Conservation (phyloP, 306 rosid species). For the Adenanthera pavonina region DNA sequence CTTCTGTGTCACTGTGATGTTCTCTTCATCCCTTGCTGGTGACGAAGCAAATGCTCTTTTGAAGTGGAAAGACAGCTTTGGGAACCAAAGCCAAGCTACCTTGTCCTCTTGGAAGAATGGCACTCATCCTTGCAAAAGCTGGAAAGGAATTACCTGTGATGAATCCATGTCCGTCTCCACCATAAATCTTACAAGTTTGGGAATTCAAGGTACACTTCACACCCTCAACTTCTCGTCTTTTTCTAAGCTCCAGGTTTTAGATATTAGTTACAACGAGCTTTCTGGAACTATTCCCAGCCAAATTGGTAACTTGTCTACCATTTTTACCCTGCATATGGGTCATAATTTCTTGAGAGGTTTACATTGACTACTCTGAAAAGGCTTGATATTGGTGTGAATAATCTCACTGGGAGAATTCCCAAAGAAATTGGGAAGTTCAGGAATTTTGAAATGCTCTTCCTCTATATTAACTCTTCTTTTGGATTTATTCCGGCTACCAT, state of each 20-base stretch:
- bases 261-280: not conserved
- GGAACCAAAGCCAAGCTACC: constrained; percentile 2
- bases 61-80: constrained; percentile 35
- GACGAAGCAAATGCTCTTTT: constrained; percentile 31
- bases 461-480: not conserved
- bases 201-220: constrained; percentile 34
- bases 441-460: not conserved
- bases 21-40: not conserved
- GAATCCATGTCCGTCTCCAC: not conserved
- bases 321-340: not conserved
- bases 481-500: not conserved
- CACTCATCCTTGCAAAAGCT: not conserved
- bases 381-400: not conserved
- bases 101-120: constrained; percentile 6
- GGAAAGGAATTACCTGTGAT: constrained; percentile 30
- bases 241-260: not conserved
- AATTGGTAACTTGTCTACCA: constrained; percentile 13
- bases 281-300: constrained; percentile 31
- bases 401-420: constrained; percentile 24
- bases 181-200: not conserved
- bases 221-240: constrained; percentile 33
- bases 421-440: not conserved
- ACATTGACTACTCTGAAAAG: not conserved
- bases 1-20: not conserved
- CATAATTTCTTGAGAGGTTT: not conserved